Conservation (phyloP, 1,284 basidiomycete species). For the Trichosporon asahii region DNA sequence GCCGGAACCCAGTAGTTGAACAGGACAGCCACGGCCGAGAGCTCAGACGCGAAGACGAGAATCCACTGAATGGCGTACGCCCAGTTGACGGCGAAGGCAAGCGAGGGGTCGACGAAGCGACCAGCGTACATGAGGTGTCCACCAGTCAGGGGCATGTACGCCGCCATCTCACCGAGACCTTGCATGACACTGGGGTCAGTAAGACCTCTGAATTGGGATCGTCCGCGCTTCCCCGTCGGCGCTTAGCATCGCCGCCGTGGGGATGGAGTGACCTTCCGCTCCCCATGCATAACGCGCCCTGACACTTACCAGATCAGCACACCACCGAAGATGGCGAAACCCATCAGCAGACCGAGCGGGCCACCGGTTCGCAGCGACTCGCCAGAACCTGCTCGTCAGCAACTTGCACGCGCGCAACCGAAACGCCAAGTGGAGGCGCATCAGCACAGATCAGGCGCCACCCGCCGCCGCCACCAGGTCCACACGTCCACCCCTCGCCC, state of each 20-base stretch:
- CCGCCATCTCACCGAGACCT: slow-evolving; percentile 28
- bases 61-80: slow-evolving; percentile 4
- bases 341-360: slow-evolving; percentile 22
- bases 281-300: background rate
- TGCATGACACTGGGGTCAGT: slow-evolving; percentile 20
- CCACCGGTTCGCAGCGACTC: slow-evolving; percentile 13
- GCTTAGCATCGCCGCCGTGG: background rate
- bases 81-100: slow-evolving; percentile 38
- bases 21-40: slow-evolving; percentile 27
- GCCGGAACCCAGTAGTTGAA: slow-evolving; percentile 31
- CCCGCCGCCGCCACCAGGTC: background rate
- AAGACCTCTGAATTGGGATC: background rate
- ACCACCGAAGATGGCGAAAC: slow-evolving; percentile 5
- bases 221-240: background rate
- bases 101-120: slow-evolving; percentile 37
- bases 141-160: slow-evolving; percentile 53
- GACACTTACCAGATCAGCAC: slow-evolving; percentile 5
- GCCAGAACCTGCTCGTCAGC: background rate
- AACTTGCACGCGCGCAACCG: background rate
- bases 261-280: background rate
- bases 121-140: slow-evolving; percentile 69
- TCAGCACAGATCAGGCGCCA: slow-evolving; percentile 7
- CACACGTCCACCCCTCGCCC: background rate
- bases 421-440: slow-evolving; percentile 10
- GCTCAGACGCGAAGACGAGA: slow-evolving; percentile 8